phyloP scores from a whole-genome alignment of 192 early-diverging fungal species.

The Backusella psychrophila region DNA sequence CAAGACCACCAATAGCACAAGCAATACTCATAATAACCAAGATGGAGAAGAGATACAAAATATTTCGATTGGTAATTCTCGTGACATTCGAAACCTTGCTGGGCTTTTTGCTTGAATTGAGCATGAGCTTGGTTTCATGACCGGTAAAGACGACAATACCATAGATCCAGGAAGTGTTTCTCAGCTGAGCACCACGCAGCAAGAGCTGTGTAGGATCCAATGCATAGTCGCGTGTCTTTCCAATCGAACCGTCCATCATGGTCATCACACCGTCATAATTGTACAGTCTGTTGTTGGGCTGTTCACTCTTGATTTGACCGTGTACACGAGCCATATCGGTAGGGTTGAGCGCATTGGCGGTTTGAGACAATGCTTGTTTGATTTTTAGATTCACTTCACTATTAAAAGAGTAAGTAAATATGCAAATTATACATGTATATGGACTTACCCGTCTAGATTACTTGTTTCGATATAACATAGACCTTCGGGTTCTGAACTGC shows the following conservation, averaged over 20 bases:
- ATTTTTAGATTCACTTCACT: slow-evolving; percentile 98
- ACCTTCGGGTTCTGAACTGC: slow-evolving; percentile 92
- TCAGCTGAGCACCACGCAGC: slow-evolving; percentile 87
- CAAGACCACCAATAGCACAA: slow-evolving; percentile 82
- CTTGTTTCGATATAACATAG: slow-evolving; percentile 98
- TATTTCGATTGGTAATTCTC: slow-evolving; percentile 88
- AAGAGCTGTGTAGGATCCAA: slow-evolving; percentile 91
- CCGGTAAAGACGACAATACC: slow-evolving; percentile 94
- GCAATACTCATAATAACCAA: slow-evolving; percentile 81
- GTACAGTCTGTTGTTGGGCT: slow-evolving; percentile 95
- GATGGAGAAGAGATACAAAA: slow-evolving; percentile 89
- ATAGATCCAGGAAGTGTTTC: slow-evolving; percentile 95
- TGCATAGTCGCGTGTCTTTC: slow-evolving; percentile 68
- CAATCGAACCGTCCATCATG: slow-evolving; percentile 35
- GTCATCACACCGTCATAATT: slow-evolving; percentile 85
- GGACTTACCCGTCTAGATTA: slow-evolving; percentile 96
- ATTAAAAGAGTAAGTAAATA: background rate
- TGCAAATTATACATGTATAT: too few species aligned
- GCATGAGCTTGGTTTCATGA: slow-evolving; percentile 97
- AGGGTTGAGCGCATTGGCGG: slow-evolving; percentile 69
- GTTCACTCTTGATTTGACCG: slow-evolving; percentile 88
- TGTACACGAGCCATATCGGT: slow-evolving; percentile 56
- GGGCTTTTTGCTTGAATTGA: slow-evolving; percentile 88
- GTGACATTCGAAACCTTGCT: slow-evolving; percentile 92
- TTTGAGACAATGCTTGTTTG: slow-evolving; percentile 89